Percentiles rank a stretch among this genome's conserved stretches.
Evolutionary conservation across 768 basidiomycete genomes (phyloP).

Genomic region (Naganishia vaughanmartiniae): DNA sequence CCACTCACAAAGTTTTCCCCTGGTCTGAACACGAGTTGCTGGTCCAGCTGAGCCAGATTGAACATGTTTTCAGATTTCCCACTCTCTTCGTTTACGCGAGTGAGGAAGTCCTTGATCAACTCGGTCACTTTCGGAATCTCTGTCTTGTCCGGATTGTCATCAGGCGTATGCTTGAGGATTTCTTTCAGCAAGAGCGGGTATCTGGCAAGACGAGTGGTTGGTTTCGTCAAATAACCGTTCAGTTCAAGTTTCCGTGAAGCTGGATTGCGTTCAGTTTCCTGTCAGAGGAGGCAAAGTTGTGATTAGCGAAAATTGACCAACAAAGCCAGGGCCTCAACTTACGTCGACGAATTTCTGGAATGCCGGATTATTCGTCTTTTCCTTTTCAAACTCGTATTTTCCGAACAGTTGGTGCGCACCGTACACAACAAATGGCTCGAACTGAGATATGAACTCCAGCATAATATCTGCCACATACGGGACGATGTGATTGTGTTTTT

Average conservation of each 20-base stretch:
- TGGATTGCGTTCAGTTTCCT: slow-evolving; percentile 86
- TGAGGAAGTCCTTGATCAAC: slow-evolving; percentile 76
- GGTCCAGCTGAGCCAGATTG: slow-evolving; percentile 87
- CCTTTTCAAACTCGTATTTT: slow-evolving; percentile 98
- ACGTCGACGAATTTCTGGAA: slow-evolving; percentile 97
- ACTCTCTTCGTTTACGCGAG: slow-evolving; percentile 84
- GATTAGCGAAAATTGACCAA: not conserved
- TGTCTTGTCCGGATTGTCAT: slow-evolving; percentile 81
- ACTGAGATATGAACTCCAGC: slow-evolving; percentile 77
- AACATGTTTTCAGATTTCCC: slow-evolving; percentile 96
- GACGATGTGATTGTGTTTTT: slow-evolving; percentile 91
- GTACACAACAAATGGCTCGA: slow-evolving; percentile 89
- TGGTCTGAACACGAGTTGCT: slow-evolving; percentile 82
- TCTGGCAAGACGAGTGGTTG: slow-evolving; percentile 93
- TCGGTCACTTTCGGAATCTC: slow-evolving; percentile 71
- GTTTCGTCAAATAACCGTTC: slow-evolving; percentile 96
- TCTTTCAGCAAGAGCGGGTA: slow-evolving; percentile 91
- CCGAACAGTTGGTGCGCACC: slow-evolving; percentile 96
- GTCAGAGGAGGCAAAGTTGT: not conserved
- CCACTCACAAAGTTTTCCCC: slow-evolving; percentile 80
- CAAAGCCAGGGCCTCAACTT: slow-evolving; percentile 41
- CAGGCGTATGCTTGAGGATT: slow-evolving; percentile 84
- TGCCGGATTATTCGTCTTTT: slow-evolving; percentile 85
- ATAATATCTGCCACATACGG: slow-evolving; percentile 88
- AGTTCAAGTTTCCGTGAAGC: slow-evolving; percentile 95